Conservation (phyloP, 2,329 filamentous ascomycete species). For the Fusarium pilosicola region DNA sequence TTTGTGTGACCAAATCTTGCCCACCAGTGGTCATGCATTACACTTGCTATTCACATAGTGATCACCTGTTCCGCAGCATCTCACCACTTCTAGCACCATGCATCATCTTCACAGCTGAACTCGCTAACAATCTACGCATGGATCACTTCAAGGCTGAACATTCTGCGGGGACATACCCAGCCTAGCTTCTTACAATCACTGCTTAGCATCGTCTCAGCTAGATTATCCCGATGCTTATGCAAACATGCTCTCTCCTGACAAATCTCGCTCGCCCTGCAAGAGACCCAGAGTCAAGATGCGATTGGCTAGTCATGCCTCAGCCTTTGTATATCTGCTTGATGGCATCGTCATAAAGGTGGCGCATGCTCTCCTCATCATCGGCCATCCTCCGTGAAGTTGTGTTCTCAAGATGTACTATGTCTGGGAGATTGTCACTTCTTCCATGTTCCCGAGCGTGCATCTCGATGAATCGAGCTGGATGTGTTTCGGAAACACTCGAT, state of each 20-base stretch:
- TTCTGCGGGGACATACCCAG: neutral
- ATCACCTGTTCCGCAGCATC: neutral
- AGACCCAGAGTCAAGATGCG: neutral
- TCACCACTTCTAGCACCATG: neutral
- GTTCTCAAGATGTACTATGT: constrained; percentile 5
- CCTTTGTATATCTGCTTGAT: constrained; percentile 25
- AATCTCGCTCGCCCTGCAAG: neutral
- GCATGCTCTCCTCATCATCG: constrained; percentile 2
- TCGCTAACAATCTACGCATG: neutral
- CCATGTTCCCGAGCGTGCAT: neutral
- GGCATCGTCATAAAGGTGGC: constrained; percentile 7
- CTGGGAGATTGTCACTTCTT: neutral
- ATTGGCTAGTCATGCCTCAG: neutral
- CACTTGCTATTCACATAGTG: neutral
- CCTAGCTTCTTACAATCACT: neutral
- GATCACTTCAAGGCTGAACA: constrained; percentile 15
- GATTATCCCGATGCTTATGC: neutral
- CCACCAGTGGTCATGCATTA: neutral
- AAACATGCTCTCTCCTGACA: neutral
- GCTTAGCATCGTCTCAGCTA: constrained; percentile 18
- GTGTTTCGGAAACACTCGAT: neutral
- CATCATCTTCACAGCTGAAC: neutral
- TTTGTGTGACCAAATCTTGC: neutral
- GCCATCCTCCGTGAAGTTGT: neutral
- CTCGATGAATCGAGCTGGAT: neutral